A percentile compares a stretch with the other conserved stretches of the same genome.
These are phyloP conservation scores for Cruciata laevipes DNA, from an alignment of 257 asterid species.

Conservation along the genomic window DNA sequence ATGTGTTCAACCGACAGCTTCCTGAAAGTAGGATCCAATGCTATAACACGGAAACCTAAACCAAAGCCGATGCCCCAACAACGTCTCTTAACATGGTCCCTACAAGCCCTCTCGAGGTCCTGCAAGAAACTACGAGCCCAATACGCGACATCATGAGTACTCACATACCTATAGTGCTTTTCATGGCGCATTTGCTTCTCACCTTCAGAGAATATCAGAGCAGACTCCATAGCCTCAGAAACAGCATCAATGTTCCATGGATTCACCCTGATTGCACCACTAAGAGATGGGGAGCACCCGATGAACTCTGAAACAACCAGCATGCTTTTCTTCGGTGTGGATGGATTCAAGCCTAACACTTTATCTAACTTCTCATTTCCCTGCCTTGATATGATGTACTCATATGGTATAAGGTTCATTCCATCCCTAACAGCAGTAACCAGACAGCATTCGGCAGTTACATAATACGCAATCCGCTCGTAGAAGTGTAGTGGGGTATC, in stretches of 20 bases:
- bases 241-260: conserved; percentile 84
- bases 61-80: conserved; percentile 95
- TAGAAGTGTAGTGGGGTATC: conserved; percentile 59
- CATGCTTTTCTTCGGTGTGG: conserved; percentile 64
- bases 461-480: conserved; percentile 70
- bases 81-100: conserved; percentile 70
- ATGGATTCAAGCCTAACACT: conserved; percentile 42
- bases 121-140: conserved; percentile 83
- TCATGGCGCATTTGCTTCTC: conserved; percentile 85
- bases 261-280: conserved; percentile 80
- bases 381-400: conserved; percentile 67
- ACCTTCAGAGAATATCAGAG: conserved; percentile 51
- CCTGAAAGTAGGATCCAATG: conserved; percentile 77
- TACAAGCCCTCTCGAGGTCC: conserved; percentile 80
- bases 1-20: conserved; percentile 79
- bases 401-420: conserved; percentile 84
- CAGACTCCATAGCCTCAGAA: conserved; percentile 78
- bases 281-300: conserved; percentile 79
- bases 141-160: conserved; percentile 78
- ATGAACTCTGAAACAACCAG: conserved; percentile 71
- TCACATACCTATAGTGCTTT: conserved; percentile 72
- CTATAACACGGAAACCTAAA: conserved; percentile 70
- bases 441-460: conserved; percentile 70
- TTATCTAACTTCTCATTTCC: conserved; percentile 55
- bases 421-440: conserved; percentile 89